Evolutionary conservation across 2,329 filamentous ascomycete genomes (phyloP), one percentile per base, ranked within the genome.

Genomic region (Fusarium caatingaense): DNA sequence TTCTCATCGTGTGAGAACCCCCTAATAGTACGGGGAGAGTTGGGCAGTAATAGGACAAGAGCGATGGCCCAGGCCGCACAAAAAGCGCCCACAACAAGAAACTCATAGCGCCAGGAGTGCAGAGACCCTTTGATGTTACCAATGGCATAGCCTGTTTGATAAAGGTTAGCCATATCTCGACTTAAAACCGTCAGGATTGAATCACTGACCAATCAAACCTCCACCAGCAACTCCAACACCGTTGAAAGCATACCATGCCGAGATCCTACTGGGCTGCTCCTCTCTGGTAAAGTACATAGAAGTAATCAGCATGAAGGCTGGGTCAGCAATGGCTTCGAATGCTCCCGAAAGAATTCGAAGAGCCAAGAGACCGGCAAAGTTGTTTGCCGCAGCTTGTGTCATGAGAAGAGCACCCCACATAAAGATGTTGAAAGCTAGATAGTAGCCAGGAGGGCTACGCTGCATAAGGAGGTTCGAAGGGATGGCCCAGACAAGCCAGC

Each of bases 61-160:
- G 88, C 78, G 10, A 90, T 82, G 3, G 87, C 89, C 85, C 89
- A 91, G 15, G 82, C 61, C 18, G 86, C 81, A 61, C 88, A 91
- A 13, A 91, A 80, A 2, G 86, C 82, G 10, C 83, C 83, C 6
- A 88, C 88, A n/a, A 92, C 85, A 18, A 92, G 78, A 74, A 92
- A 92, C 57, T 92, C 89, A 68, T 89, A 92, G 73, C 87, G 88
- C 89, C 89, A 92, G 0, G 85, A 86, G 0, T 85, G 81, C 21
- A 91, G 80, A 2, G 82, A 79, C 16, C 86, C 87, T 41, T 83
- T 80, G 68, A 88, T 88, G 66, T 89, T 83, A 2, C 89, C 88
- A 47, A 91, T 90, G 0, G 84, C 88, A 59, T 87, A 90, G 1
- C 86, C 79, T 75, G 8, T 21, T 6, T 9, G 7, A 9, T 27